Evolutionary conservation across 129 eudicot species (phyloP), one percentile per base, ranked within the genome.

Genomic region (Smallanthus sonchifolius): DNA sequence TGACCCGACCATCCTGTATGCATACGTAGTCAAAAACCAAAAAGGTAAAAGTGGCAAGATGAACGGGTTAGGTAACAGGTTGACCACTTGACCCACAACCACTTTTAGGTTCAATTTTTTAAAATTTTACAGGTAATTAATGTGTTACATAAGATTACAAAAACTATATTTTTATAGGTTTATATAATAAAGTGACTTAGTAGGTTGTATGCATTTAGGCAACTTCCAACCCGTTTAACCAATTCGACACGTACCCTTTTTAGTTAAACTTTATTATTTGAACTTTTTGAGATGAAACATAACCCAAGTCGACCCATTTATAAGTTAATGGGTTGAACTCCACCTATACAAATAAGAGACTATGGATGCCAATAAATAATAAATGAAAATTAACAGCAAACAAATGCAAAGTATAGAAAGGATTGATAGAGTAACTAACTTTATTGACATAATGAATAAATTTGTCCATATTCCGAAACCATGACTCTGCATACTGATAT

Each of bases 391-490:
- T 34, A 70, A 71, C 35, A 34, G 47, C 48, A 69, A 7, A 42
- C 38, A 74, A 56, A 69, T 38, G 19, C 52, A 63, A 64, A 17
- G 42, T 67, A 39, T 42, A 75, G 64, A 20, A 70, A 49, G 20
- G n/a, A n/a, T 67, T 17, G 64, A 44, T 74, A 40, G 70, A 66
- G 72, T 36, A 19, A 74, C 91, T 80, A 68, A 92, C 96, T 76
- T 78, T 77, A 80, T 89, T 89, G 59, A 89, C 98, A 75, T 92
- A 92, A 74, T 92, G 98, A 76, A 92, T 89, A 48, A 92, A 88
- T 90, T 92, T 92, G 91, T 92, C 98, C 96, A 89, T 81, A 69
- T 89, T 86, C 78, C 92, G 83, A 69, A 79, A 92, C 98, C 98
- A 92, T 75, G 98, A 67, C n/a, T 84, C 83, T 5, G 98, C 94